Evolutionary conservation across 1,284 basidiomycete species (phyloP).

Genomic region (Apiotrichum mycotoxinovorans): DNA sequence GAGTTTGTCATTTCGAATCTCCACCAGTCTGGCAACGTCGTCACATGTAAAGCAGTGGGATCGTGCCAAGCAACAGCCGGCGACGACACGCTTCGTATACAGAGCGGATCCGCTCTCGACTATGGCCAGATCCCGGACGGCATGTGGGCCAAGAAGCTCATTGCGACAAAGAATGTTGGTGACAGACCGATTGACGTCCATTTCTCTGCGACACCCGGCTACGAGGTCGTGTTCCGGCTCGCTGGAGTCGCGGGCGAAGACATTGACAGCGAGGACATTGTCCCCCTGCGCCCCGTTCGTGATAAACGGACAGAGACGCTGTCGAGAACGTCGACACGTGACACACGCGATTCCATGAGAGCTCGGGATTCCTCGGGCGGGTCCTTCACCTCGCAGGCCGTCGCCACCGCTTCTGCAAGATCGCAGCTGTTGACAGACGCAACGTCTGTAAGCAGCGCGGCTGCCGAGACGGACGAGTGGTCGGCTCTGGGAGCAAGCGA

Average conservation of each 20-base stretch:
- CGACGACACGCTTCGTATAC: conserved; percentile 50
- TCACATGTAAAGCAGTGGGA: conserved; percentile 40
- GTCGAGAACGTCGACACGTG: conserved; percentile 37
- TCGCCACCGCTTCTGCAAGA: neutral
- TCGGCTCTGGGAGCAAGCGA: conserved; percentile 5
- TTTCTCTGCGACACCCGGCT: conserved; percentile 49
- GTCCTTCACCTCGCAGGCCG: conserved; percentile 4
- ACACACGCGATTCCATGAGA: conserved; percentile 10
- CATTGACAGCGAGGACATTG: conserved; percentile 37
- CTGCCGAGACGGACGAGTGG: conserved; percentile 9
- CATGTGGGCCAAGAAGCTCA: conserved; percentile 52
- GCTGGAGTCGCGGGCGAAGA: conserved; percentile 50
- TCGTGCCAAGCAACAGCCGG: conserved; percentile 32
- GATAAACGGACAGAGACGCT: conserved; percentile 18
- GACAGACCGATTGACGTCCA: conserved; percentile 52
- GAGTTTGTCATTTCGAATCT: conserved; percentile 46
- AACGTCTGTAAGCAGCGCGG: neutral
- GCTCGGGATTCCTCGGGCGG: neutral
- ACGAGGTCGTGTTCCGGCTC: conserved; percentile 53
- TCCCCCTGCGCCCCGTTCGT: conserved; percentile 20
- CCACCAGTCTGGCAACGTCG: conserved; percentile 42
- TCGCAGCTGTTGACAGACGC: conserved; percentile 7
- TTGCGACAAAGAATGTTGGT: conserved; percentile 52
- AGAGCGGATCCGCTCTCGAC: conserved; percentile 51
- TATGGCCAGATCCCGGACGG: conserved; percentile 54